Evolutionary conservation across 202 grass and related monocot species (phyloP).

Genomic region (Bolboschoenoplectus hybrid): DNA sequence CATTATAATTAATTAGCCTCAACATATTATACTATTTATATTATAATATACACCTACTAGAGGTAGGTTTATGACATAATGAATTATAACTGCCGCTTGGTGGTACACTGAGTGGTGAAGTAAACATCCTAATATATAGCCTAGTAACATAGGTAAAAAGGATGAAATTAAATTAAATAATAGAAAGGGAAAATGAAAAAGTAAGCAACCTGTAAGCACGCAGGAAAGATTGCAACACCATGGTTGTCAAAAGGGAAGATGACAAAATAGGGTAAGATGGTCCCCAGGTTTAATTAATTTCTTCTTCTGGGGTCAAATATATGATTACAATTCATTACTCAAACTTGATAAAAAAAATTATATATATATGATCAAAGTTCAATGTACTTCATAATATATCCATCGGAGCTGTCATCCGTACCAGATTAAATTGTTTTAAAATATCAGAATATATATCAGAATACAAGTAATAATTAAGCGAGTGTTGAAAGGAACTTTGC

Average conservation of each 20-base stretch:
- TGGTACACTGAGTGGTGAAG: constrained; percentile 18
- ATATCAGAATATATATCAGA: constrained; percentile 11
- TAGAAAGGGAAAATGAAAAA: neutral
- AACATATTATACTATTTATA: neutral
- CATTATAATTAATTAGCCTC: neutral
- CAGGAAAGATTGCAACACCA: neutral
- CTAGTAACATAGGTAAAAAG: neutral
- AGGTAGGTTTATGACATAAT: constrained; percentile 12
- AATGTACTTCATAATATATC: neutral
- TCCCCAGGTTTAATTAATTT: constrained; percentile 13
- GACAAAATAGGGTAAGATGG: neutral
- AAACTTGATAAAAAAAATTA: neutral
- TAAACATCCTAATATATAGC: neutral
- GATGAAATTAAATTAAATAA: neutral
- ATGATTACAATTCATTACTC: constrained; percentile 20
- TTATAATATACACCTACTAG: neutral
- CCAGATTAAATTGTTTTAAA: neutral
- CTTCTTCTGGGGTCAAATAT: neutral
- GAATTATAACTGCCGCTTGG: constrained; percentile 1
- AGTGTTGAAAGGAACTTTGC: neutral
- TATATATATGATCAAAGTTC: constrained; percentile 6
- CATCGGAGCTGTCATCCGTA: constrained; percentile 22
- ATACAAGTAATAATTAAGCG: constrained; percentile 18
- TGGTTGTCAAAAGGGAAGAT: neutral
- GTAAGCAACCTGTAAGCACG: constrained; percentile 7